Conservation (phyloP, 192 early-diverging fungal species). For the Backusella circina region DNA sequence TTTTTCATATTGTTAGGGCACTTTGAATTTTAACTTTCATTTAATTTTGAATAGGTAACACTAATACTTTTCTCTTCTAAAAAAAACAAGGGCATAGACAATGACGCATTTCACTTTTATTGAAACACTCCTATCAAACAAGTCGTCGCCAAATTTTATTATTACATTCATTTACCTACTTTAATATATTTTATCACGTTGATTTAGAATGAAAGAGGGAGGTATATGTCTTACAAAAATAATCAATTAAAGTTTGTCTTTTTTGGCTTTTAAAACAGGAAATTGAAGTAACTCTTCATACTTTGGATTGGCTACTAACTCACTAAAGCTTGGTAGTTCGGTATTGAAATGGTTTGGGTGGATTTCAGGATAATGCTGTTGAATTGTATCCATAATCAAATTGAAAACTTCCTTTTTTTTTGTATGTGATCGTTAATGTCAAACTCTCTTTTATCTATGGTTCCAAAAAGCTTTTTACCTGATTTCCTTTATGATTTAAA, state of each 20-base stretch:
- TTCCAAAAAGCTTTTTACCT: slow-evolving; percentile 26
- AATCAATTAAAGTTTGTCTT: not conserved
- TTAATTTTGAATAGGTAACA: too few relatives aligned
- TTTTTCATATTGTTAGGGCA: too few relatives aligned
- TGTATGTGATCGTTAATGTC: not conserved
- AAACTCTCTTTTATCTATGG: not conserved
- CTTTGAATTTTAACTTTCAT: too few relatives aligned
- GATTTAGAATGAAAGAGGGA: too few relatives aligned
- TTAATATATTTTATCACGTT: not conserved
- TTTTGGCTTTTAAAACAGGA: not conserved
- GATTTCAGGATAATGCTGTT: slow-evolving; percentile 41
- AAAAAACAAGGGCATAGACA: too few relatives aligned
- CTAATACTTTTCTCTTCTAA: too few relatives aligned
- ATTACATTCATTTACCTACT: not conserved
- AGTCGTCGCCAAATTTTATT: not conserved
- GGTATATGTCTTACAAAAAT: not conserved
- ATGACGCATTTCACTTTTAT: not conserved
- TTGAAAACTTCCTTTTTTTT: slow-evolving; percentile 34
- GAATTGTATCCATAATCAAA: slow-evolving; percentile 39
- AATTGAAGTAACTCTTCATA: not conserved
- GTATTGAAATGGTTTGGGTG: slow-evolving; percentile 38
- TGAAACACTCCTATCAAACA: not conserved
- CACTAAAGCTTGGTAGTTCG: not conserved
- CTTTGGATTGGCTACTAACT: not conserved
- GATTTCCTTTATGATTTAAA: slow-evolving; percentile 51